A percentile compares a stretch with the other conserved stretches of the same genome.
These are phyloP conservation scores for Phytophthora uliginosa DNA, from an alignment of 352 stramenopile genomes.

Conservation along the genomic window DNA sequence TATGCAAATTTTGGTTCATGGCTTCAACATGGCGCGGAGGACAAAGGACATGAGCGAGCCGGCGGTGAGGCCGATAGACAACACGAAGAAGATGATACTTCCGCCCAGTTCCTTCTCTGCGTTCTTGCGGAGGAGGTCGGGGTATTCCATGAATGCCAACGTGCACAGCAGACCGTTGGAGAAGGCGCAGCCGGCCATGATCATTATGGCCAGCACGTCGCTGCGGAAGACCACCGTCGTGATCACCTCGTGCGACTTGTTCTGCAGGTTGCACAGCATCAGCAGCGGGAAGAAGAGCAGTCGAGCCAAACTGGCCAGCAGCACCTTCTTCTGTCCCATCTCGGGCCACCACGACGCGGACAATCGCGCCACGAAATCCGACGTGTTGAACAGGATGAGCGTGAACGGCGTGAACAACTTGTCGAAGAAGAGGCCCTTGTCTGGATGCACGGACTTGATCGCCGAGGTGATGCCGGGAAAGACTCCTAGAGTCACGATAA, in stretches of 20 bases:
- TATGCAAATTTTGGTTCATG: conserved; percentile 35
- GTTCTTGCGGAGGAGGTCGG: conserved; percentile 56
- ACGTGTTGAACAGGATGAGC: conserved; percentile 84
- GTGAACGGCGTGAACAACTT: conserved; percentile 82
- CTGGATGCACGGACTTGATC: conserved; percentile 66
- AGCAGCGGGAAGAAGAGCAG: conserved; percentile 71
- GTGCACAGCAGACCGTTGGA: conserved; percentile 82
- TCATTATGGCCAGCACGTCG: conserved; percentile 67
- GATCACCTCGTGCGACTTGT: conserved; percentile 72
- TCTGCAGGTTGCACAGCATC: conserved; percentile 83
- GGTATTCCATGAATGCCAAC: conserved; percentile 85
- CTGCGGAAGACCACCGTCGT: conserved; percentile 81
- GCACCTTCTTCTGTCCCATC: conserved; percentile 45
- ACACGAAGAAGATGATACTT: conserved; percentile 87
- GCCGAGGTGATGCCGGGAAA: conserved; percentile 84
- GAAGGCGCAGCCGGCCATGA: conserved; percentile 69
- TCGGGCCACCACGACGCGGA: conserved; percentile 51
- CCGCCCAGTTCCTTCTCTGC: conserved; percentile 79
- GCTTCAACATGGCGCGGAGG: conserved; percentile 80
- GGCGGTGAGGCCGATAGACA: conserved; percentile 76
- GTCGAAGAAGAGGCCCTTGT: conserved; percentile 56
- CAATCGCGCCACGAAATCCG: conserved; percentile 76
- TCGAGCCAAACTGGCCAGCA: conserved; percentile 53
- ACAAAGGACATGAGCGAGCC: conserved; percentile 86
- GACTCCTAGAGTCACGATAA: conserved; percentile 78